Base-by-base conservation (phyloP, 352 stramenopile genomes). In the Pythium sp. region DNA sequence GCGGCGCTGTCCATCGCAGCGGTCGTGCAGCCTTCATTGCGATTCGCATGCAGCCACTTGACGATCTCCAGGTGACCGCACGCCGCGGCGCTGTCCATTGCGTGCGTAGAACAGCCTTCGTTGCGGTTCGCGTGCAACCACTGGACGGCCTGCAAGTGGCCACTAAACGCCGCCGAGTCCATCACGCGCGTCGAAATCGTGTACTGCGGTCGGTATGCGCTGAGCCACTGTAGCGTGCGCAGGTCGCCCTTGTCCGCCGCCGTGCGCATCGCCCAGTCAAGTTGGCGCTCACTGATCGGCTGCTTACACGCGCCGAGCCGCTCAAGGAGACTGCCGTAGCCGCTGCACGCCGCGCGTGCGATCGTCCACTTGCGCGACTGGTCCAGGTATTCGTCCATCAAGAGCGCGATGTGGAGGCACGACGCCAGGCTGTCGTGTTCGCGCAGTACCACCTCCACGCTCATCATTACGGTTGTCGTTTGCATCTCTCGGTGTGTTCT, bases 21-120 rank as follows among this genome's bases (percentile, higher is more conserved):
- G 1, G 73, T 85, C 24, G 87, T 91, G 72, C 82, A 93, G 30
- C 86, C 86, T 73, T 93, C 87, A 0, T 36, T 53, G 7, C 86
- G 79, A 55, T 93, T 77, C 49, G 69, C 66, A 24, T 94, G 82
- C 36, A 95, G 75, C 86, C 86, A 95, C 55, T 84, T 58, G 24
- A 95, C 81, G 9, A 92, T 76, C 24, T 82, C 71, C n/a, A 92
- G 64, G 34, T 86, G 83, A 0, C 86, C 87, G 43, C 86, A 91
- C 22, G 83, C 82, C 2, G 87, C 85, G 2, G 87, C 86, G 46
- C 83, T 87, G 69, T 95, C 87, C 78, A 94, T 92, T 5, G 87
- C 85, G n/a, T 83, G 74, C 4, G 80, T 86, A 14, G 86, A 86
- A 74, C 86, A 95, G 64, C 79, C 80, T 72, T 94, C 87, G 28